Evolutionary conservation across 1,139 yeast species (phyloP).

Genomic region (Geotrichum carabidarum): DNA sequence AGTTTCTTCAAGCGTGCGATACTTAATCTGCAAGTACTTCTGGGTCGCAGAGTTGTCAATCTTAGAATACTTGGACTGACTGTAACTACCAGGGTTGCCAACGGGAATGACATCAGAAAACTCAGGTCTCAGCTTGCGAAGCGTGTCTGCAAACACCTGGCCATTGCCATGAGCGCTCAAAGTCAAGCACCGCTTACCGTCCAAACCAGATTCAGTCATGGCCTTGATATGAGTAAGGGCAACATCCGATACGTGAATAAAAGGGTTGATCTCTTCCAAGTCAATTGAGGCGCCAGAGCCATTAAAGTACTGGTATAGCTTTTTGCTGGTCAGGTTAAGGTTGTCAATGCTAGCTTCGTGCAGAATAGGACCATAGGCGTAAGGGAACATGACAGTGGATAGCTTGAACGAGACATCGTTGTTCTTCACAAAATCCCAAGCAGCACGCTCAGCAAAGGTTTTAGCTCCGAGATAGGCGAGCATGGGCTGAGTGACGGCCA

Average conservation of each 20-base stretch:
- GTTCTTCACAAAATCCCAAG: conserved; percentile 42
- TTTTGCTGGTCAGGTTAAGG: conserved; percentile 26
- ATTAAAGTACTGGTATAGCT: neutral
- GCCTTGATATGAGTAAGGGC: conserved; percentile 19
- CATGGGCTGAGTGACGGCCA: conserved; percentile 20
- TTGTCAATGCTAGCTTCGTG: conserved; percentile 27
- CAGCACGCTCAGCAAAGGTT: conserved; percentile 40
- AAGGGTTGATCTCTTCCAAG: neutral
- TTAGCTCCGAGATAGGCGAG: conserved; percentile 36
- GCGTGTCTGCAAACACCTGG: conserved; percentile 33
- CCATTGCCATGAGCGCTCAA: conserved; percentile 31
- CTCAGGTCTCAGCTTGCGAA: conserved; percentile 3
- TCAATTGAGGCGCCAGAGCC: neutral
- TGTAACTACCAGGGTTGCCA: conserved; percentile 1
- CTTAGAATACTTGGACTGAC: neutral
- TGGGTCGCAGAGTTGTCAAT: conserved; percentile 17
- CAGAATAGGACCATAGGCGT: conserved; percentile 46
- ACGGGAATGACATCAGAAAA: neutral
- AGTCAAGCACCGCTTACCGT: conserved; percentile 40
- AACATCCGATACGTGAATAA: conserved; percentile 10
- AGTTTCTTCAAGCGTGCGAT: conserved; percentile 24
- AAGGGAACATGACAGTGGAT: conserved; percentile 43
- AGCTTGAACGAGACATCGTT: conserved; percentile 39
- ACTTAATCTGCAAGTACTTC: conserved; percentile 24
- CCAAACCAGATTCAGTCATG: conserved; percentile 23